Conservation (phyloP, 306 rosid species). For the Glycyrrhiza uralensis region DNA sequence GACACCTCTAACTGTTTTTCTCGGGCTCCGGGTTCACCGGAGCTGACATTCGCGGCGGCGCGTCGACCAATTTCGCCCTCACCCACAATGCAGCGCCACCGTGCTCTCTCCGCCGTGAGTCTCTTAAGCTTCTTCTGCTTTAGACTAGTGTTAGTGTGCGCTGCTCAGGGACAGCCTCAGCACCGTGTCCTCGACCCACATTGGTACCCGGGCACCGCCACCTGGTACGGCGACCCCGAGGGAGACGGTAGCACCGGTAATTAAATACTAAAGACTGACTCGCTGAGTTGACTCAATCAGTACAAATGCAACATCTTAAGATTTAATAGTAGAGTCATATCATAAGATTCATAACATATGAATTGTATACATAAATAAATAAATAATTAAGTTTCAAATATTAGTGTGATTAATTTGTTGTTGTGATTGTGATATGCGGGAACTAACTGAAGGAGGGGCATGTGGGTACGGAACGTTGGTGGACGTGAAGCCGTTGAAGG, state of each 20-base stretch:
- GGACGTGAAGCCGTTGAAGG: slow-evolving; percentile 81
- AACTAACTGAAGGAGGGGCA: slow-evolving; percentile 90
- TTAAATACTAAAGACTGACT: not conserved
- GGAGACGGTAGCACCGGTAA: slow-evolving; percentile 98
- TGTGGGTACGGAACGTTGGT: slow-evolving; percentile 86
- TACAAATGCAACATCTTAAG: too few relatives aligned
- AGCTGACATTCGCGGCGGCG: slow-evolving; percentile 18
- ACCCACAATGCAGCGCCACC: slow-evolving; percentile 47
- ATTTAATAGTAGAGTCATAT: too few relatives aligned
- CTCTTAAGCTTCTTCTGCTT: slow-evolving; percentile 6
- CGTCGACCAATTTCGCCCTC: not conserved
- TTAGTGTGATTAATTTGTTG: too few relatives aligned
- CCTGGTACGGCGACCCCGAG: slow-evolving; percentile 93
- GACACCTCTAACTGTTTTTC: slow-evolving; percentile 15
- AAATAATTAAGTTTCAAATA: too few relatives aligned
- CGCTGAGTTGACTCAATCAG: not conserved
- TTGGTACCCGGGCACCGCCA: slow-evolving; percentile 81
- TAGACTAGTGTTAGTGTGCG: slow-evolving; percentile 5
- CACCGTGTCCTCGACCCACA: slow-evolving; percentile 37
- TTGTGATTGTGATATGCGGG: not conserved
- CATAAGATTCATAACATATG: too few relatives aligned
- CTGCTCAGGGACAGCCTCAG: slow-evolving; percentile 30
- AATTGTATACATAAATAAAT: too few relatives aligned
- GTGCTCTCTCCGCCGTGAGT: slow-evolving; percentile 12
- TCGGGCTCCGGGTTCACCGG: slow-evolving; percentile 11